These are phyloP conservation scores for Aspergillus fijiensis DNA, from an alignment of 2,329 filamentous ascomycete genomes.

Conservation along the genomic window DNA sequence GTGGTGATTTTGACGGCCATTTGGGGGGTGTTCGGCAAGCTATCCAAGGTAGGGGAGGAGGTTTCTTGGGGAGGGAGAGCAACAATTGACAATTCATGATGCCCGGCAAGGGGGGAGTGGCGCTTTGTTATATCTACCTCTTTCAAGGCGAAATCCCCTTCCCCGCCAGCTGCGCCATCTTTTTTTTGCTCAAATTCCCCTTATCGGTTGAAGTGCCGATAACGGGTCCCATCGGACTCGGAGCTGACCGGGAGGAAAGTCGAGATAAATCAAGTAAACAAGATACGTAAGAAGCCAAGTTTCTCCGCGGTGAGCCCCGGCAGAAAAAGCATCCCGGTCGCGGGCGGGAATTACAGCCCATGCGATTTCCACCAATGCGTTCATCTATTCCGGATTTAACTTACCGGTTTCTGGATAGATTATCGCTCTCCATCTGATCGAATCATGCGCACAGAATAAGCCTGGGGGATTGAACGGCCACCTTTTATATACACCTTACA, in stretches of 20 bases:
- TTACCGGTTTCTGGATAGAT: background rate
- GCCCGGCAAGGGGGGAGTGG: background rate
- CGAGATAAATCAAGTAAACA: background rate
- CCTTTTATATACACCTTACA: background rate
- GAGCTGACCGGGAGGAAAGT: background rate
- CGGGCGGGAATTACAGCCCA: background rate
- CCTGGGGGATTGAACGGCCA: background rate
- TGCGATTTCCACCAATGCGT: background rate
- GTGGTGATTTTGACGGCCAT: slow-evolving; percentile 24
- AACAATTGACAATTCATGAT: slow-evolving; percentile 7
- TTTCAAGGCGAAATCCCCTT: background rate
- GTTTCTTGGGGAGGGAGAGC: slow-evolving; percentile 5
- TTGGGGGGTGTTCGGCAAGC: slow-evolving; percentile 1
- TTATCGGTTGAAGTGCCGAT: background rate
- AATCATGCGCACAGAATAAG: slow-evolving; percentile 23
- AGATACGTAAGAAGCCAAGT: background rate
- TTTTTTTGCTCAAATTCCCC: background rate
- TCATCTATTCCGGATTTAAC: background rate
- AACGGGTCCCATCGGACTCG: background rate
- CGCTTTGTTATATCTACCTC: background rate
- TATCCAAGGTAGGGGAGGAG: background rate
- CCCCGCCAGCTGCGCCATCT: background rate
- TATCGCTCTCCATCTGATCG: background rate
- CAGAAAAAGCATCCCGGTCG: background rate
- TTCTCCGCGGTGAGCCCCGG: background rate